A percentile compares a stretch with the other conserved stretches of the same genome.
Conservation (phyloP, 352 stramenopile species). For the Phytophthora melonis region DNA sequence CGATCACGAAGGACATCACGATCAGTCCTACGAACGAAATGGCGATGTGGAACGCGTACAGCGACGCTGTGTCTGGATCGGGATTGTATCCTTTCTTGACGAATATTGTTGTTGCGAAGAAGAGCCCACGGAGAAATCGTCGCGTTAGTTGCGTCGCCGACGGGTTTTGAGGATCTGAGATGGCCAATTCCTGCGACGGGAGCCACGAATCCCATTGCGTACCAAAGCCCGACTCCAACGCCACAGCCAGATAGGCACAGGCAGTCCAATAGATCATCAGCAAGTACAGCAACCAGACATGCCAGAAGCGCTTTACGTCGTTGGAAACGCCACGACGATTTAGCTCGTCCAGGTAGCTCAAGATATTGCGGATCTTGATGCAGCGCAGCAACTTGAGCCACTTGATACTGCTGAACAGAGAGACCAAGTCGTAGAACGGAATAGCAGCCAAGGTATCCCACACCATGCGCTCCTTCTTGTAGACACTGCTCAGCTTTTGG, state of each 20-base stretch:
- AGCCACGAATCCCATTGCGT: constrained; percentile 57
- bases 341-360: constrained; percentile 56
- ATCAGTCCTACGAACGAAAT: constrained; percentile 51
- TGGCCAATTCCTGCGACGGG: constrained; percentile 39
- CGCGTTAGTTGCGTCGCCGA: constrained; percentile 38
- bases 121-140: constrained; percentile 51
- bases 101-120: constrained; percentile 51
- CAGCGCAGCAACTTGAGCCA: constrained; percentile 49
- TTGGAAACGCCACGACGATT: constrained; percentile 55
- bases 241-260: constrained; percentile 54
- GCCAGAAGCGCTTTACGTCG: constrained; percentile 52
- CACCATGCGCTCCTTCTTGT: constrained; percentile 46
- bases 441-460: constrained; percentile 48
- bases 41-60: constrained; percentile 49
- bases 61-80: constrained; percentile 32
- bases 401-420: constrained; percentile 20
- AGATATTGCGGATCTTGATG: constrained; percentile 55
- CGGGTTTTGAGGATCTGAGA: constrained; percentile 33
- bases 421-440: constrained; percentile 46
- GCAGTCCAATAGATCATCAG: constrained; percentile 61
- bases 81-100: constrained; percentile 54
- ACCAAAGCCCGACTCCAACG: constrained; percentile 41
- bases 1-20: constrained; percentile 58
- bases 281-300: constrained; percentile 56
- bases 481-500: constrained; percentile 37